These are phyloP conservation scores for Pulveroboletus sp. DNA, from an alignment of 768 basidiomycete genomes.

Conservation along the genomic window DNA sequence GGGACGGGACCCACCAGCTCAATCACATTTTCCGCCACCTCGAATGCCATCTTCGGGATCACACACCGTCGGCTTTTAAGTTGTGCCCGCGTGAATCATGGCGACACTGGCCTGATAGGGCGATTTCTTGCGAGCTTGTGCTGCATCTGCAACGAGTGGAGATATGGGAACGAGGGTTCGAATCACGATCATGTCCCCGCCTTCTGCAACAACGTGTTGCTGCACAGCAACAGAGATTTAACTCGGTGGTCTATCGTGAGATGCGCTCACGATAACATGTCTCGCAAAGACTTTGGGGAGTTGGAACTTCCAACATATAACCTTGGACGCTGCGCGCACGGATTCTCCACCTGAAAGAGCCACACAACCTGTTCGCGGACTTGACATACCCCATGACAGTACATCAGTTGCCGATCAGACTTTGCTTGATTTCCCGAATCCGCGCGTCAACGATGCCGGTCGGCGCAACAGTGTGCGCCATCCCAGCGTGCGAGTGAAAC, in stretches of 20 bases:
- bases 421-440: constrained; percentile 82
- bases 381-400: constrained; percentile 98
- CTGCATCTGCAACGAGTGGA: constrained; percentile 91
- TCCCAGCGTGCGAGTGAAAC: constrained; percentile 89
- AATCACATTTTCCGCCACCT: constrained; percentile 86
- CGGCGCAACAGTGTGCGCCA: constrained; percentile 96
- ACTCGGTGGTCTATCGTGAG: background rate
- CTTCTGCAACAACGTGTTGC: constrained; percentile 85
- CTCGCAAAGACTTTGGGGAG: constrained; percentile 83
- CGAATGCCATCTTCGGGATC: constrained; percentile 93
- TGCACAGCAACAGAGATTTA: constrained; percentile 33
- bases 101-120: constrained; percentile 98
- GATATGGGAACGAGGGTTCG: constrained; percentile 93
- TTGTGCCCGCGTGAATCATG: constrained; percentile 93
- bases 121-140: constrained; percentile 76
- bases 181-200: constrained; percentile 99
- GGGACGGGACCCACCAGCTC: constrained; percentile 63
- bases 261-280: constrained; percentile 74
- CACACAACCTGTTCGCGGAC: constrained; percentile 92
- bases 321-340: background rate
- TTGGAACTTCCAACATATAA: background rate
- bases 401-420: constrained; percentile 83
- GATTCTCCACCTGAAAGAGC: constrained; percentile 79
- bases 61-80: constrained; percentile 93
- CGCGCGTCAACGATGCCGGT: constrained; percentile 99